Conservation (phyloP, 352 stramenopile genomes). For the Phytophthora uliginosa region DNA sequence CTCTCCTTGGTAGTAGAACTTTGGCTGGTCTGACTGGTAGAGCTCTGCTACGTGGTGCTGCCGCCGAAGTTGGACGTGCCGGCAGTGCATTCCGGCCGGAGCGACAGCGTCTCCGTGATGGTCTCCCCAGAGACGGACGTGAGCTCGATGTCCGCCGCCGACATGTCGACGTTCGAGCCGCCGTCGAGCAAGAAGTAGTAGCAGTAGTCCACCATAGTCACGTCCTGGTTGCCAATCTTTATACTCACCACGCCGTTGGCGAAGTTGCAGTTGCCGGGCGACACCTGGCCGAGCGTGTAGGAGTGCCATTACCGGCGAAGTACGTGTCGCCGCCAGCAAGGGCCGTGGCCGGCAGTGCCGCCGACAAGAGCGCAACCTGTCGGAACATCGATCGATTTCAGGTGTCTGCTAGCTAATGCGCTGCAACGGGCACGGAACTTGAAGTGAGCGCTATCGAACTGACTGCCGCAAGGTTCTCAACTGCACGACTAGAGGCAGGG, state of each 20-base stretch:
- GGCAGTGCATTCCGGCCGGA: conserved; percentile 49
- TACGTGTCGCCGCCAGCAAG: conserved; percentile 29
- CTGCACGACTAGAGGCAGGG: neutral
- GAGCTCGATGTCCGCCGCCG: conserved; percentile 49
- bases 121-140: conserved; percentile 63
- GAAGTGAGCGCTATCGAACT: conserved; percentile 1
- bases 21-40: conserved; percentile 27
- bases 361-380: conserved; percentile 21
- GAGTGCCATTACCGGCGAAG: conserved; percentile 56
- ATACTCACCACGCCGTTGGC: conserved; percentile 44
- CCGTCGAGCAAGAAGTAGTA: conserved; percentile 72
- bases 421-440: neutral
- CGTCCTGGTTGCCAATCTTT: conserved; percentile 62
- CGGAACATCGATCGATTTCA: conserved; percentile 23
- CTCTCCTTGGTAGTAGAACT: neutral
- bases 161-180: conserved; percentile 41
- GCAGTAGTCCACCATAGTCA: conserved; percentile 73
- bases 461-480: neutral
- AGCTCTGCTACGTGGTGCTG: conserved; percentile 18
- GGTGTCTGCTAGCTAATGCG: neutral
- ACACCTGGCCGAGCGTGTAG: conserved; percentile 45
- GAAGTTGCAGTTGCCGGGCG: conserved; percentile 47
- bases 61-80: conserved; percentile 40
- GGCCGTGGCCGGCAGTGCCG: conserved; percentile 19
- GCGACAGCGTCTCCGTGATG: conserved; percentile 60